Conservation (phyloP, 73 alveolate species). For the Stentor roeselii region DNA sequence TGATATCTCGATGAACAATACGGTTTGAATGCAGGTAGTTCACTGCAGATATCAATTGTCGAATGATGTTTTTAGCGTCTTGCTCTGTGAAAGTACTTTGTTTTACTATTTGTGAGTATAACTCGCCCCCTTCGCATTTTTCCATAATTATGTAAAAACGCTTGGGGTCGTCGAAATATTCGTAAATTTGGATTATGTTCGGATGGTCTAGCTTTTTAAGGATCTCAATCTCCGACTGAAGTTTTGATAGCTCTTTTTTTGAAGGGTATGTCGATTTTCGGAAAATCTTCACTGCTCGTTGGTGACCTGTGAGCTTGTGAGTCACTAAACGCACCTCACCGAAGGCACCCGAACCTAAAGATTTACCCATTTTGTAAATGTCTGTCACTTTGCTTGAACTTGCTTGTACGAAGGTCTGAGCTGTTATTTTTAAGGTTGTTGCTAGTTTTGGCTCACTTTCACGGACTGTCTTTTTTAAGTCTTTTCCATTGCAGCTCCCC, state of each 20-base stretch:
- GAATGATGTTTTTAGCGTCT: background rate
- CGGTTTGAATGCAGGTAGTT: background rate
- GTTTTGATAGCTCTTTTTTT: background rate
- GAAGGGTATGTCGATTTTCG: slow-evolving; percentile 32
- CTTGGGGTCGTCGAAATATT: background rate
- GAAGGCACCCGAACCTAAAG: slow-evolving; percentile 61
- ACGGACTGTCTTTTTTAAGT: no score
- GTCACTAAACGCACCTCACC: slow-evolving; percentile 48
- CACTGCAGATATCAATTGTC: background rate
- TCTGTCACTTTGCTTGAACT: no score
- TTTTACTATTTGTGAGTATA: background rate
- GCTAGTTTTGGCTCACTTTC: no score
- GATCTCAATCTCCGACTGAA: no score
- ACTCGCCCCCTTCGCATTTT: background rate
- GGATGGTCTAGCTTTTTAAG: background rate
- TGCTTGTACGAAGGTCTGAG: no score
- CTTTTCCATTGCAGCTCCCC: no score
- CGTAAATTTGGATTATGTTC: background rate
- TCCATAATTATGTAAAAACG: background rate
- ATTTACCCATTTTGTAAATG: slow-evolving; percentile 43
- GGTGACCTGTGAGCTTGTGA: slow-evolving; percentile 52
- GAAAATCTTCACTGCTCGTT: slow-evolving; percentile 54
- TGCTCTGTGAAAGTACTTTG: background rate
- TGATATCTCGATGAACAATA: background rate
- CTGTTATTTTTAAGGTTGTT: no score